phyloP scores from a whole-genome alignment of 2,329 filamentous ascomycete species.

The Xylariaceae sp. region DNA sequence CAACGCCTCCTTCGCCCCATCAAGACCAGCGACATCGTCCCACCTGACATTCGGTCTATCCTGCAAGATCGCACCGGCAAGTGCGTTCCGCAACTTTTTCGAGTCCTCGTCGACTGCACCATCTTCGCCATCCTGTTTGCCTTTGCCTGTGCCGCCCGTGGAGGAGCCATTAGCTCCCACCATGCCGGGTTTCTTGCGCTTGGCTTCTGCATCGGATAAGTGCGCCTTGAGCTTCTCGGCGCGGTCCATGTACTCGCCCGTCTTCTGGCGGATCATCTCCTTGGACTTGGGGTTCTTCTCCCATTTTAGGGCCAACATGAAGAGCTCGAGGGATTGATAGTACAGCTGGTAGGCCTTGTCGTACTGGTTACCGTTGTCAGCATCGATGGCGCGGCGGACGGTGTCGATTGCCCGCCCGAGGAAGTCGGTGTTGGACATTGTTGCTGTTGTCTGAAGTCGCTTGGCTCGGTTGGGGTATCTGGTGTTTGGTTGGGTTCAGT shows the following conservation, averaged over 20 bases:
- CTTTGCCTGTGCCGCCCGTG: conserved; percentile 60
- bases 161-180: conserved; percentile 71
- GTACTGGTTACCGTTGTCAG: conserved; percentile 93
- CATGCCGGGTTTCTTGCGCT: conserved; percentile 67
- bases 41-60: conserved; percentile 96
- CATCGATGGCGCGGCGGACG: conserved; percentile 96
- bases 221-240: conserved; percentile 97
- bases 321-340: conserved; percentile 93
- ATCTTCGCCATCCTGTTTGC: conserved; percentile 50
- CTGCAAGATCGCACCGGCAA: conserved; percentile 87
- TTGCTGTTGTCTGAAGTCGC: conserved; percentile 19
- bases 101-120: conserved; percentile 78
- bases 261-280: conserved; percentile 95
- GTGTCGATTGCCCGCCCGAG: conserved; percentile 93
- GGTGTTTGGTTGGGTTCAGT: not conserved
- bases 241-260: conserved; percentile 95
- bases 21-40: conserved; percentile 96
- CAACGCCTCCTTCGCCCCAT: conserved; percentile 90
- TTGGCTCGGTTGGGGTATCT: not conserved
- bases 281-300: conserved; percentile 98
- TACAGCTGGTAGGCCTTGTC: conserved; percentile 96
- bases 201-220: conserved; percentile 69
- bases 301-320: conserved; percentile 99
- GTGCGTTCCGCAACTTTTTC: conserved; percentile 90
- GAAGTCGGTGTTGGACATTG: conserved; percentile 95